These are phyloP conservation scores for Letharia lupina DNA, from an alignment of 495 filamentous ascomycete species.

Conservation along the genomic window DNA sequence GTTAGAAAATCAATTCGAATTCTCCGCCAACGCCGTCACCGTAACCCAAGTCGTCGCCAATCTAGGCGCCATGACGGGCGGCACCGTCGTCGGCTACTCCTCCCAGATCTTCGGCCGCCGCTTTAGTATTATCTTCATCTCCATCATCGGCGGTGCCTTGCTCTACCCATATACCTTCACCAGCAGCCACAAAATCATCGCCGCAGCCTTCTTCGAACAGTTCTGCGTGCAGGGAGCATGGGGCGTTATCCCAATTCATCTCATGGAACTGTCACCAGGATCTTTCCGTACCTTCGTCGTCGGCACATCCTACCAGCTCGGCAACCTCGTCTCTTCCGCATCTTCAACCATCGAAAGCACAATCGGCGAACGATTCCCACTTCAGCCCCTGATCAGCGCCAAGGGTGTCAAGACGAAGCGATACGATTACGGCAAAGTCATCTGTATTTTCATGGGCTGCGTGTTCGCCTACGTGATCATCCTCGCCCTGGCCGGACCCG, in stretches of 20 bases:
- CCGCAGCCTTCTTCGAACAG: slow-evolving; percentile 84
- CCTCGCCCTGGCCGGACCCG: slow-evolving; percentile 67
- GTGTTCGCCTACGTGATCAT: slow-evolving; percentile 79
- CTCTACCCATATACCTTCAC: slow-evolving; percentile 77
- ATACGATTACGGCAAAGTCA: slow-evolving; percentile 82
- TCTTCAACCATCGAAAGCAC: slow-evolving; percentile 77
- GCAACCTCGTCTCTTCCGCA: slow-evolving; percentile 73
- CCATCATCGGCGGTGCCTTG: slow-evolving; percentile 65
- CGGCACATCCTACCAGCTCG: slow-evolving; percentile 76
- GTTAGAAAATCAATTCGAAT: slow-evolving; percentile 67
- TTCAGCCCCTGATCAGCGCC: slow-evolving; percentile 45
- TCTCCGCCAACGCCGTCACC: slow-evolving; percentile 62
- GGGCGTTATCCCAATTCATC: slow-evolving; percentile 76
- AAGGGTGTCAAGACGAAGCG: slow-evolving; percentile 35
- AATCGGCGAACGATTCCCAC: slow-evolving; percentile 71
- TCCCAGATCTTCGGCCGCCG: slow-evolving; percentile 77
- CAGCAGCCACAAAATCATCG: slow-evolving; percentile 53
- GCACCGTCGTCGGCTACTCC: slow-evolving; percentile 67
- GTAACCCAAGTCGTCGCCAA: slow-evolving; percentile 82
- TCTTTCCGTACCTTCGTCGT: slow-evolving; percentile 78
- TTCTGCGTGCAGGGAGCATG: slow-evolving; percentile 84
- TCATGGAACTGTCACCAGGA: slow-evolving; percentile 80
- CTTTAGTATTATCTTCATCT: slow-evolving; percentile 70
- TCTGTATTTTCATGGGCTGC: slow-evolving; percentile 88
- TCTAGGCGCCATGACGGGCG: slow-evolving; percentile 69